Evolutionary conservation across 495 filamentous ascomycete species (phyloP).

Genomic region (Penicillium canariense): DNA sequence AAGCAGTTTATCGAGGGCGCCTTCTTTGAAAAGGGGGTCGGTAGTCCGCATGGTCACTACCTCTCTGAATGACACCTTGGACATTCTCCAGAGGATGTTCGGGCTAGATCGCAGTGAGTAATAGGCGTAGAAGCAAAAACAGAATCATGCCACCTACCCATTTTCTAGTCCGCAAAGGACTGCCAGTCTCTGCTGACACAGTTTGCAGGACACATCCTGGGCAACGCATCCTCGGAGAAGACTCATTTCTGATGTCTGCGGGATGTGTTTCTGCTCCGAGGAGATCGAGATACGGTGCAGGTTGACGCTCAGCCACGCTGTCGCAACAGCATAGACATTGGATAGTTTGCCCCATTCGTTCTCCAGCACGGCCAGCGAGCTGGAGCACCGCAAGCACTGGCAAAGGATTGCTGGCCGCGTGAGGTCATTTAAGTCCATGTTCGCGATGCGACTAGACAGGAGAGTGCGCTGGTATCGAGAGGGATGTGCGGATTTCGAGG

Average conservation of each 20-base stretch:
- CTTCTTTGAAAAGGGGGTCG: slow-evolving; percentile 40
- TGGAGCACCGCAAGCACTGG: slow-evolving; percentile 46
- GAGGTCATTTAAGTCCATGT: slow-evolving; percentile 41
- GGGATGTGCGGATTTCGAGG: slow-evolving; percentile 5
- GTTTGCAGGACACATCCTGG: slow-evolving; percentile 43
- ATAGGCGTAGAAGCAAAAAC: too few relatives aligned
- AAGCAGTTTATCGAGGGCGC: slow-evolving; percentile 33
- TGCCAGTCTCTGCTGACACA: slow-evolving; percentile 47
- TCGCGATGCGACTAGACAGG: slow-evolving; percentile 4
- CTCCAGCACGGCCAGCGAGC: slow-evolving; percentile 46
- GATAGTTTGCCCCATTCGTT: slow-evolving; percentile 50
- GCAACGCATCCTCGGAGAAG: slow-evolving; percentile 42
- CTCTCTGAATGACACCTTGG: slow-evolving; percentile 45
- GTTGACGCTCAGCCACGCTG: slow-evolving; percentile 46
- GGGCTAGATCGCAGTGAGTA: slow-evolving; percentile 26
- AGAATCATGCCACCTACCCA: slow-evolving; percentile 33
- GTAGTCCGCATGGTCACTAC: slow-evolving; percentile 48
- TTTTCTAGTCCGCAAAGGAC: slow-evolving; percentile 38
- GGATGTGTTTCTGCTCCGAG: slow-evolving; percentile 41
- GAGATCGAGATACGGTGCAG: slow-evolving; percentile 44
- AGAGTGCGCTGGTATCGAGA: neutral
- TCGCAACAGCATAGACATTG: slow-evolving; percentile 39
- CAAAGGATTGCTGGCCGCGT: slow-evolving; percentile 42
- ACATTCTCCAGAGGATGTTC: slow-evolving; percentile 47
- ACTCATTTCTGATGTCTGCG: slow-evolving; percentile 39